phyloP scores from a whole-genome alignment of 78 protist species.

The slime mould (Dictyostelium discoideum) region DNA sequence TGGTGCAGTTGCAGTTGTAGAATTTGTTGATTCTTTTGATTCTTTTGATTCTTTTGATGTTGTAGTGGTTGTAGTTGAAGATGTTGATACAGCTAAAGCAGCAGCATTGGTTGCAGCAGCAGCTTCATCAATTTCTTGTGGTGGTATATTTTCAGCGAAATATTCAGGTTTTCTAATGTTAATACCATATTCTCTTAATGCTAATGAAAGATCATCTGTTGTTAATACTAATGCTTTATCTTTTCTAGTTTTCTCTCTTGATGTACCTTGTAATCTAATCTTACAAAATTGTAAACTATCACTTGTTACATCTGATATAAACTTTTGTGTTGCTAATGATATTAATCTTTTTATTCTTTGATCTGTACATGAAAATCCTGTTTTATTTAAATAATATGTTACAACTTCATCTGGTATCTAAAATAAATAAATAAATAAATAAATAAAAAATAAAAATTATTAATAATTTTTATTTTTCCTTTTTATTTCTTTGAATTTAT shows the following conservation, averaged over 20 bases:
- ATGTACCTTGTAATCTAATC: slow-evolving; percentile 69
- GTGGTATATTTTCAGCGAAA: slow-evolving; percentile 72
- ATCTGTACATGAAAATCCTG: slow-evolving; percentile 81
- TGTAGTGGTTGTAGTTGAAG: not conserved
- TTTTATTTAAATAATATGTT: slow-evolving; percentile 69
- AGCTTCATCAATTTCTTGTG: slow-evolving; percentile 18
- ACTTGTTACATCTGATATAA: slow-evolving; percentile 74
- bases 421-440: not conserved
- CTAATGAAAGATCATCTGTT: slow-evolving; percentile 78
- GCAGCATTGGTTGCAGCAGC: not conserved
- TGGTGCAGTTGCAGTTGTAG: not conserved
- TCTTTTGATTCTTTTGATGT: not conserved
- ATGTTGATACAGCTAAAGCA: not conserved
- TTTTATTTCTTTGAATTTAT: not conserved
- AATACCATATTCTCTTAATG: slow-evolving; percentile 77
- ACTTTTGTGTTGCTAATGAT: slow-evolving; percentile 85
- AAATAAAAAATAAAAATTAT: too few species aligned
- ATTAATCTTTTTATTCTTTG: slow-evolving; percentile 75
- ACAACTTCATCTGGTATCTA: slow-evolving; percentile 85
- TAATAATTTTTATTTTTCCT: not conserved
- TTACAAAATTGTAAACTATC: slow-evolving; percentile 75
- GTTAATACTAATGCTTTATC: slow-evolving; percentile 69
- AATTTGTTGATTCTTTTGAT: not conserved
- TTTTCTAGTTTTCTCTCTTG: slow-evolving; percentile 79
- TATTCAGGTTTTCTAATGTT: slow-evolving; percentile 81